phyloP scores from a whole-genome alignment of 2,329 filamentous ascomycete genomes.

The Aspergillus aculeatinus region DNA sequence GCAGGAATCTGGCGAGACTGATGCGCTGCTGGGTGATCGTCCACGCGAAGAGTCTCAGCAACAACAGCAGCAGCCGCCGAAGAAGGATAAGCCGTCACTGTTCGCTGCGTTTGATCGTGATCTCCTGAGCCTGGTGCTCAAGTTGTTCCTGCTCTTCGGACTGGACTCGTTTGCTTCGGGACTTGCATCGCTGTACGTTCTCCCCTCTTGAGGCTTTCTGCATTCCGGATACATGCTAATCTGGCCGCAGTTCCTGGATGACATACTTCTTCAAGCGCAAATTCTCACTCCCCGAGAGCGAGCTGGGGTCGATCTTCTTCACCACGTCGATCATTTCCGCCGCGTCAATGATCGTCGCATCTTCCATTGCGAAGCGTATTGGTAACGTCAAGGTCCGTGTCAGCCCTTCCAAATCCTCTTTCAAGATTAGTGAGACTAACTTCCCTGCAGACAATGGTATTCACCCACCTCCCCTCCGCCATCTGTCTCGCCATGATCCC shows the following conservation, averaged over 20 bases:
- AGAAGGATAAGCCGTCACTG: slow-evolving; percentile 44
- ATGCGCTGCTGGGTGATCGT: slow-evolving; percentile 31
- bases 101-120: slow-evolving; percentile 56
- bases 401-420: slow-evolving; percentile 16
- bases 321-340: slow-evolving; percentile 45
- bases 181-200: slow-evolving; percentile 60
- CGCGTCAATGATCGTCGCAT: slow-evolving; percentile 52
- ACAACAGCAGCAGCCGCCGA: slow-evolving; percentile 18
- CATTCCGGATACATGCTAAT: not conserved
- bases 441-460: slow-evolving; percentile 65
- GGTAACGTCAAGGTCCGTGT: slow-evolving; percentile 48
- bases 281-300: slow-evolving; percentile 53
- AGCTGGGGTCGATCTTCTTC: slow-evolving; percentile 56
- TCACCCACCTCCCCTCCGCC: slow-evolving; percentile 69
- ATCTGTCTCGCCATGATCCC: slow-evolving; percentile 65
- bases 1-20: slow-evolving; percentile 34
- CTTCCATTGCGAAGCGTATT: slow-evolving; percentile 64
- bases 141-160: slow-evolving; percentile 66
- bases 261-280: slow-evolving; percentile 59
- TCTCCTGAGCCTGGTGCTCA: slow-evolving; percentile 32
- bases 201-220: slow-evolving; percentile 13
- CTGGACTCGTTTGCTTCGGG: slow-evolving; percentile 71
- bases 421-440: slow-evolving; percentile 8
- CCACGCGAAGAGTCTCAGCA: slow-evolving; percentile 10
- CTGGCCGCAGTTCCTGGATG: slow-evolving; percentile 45